A percentile compares a stretch with the other conserved stretches of the same genome.
phyloP scores from a whole-genome alignment of 257 asterid genomes.

The Solanum etuberosum region DNA sequence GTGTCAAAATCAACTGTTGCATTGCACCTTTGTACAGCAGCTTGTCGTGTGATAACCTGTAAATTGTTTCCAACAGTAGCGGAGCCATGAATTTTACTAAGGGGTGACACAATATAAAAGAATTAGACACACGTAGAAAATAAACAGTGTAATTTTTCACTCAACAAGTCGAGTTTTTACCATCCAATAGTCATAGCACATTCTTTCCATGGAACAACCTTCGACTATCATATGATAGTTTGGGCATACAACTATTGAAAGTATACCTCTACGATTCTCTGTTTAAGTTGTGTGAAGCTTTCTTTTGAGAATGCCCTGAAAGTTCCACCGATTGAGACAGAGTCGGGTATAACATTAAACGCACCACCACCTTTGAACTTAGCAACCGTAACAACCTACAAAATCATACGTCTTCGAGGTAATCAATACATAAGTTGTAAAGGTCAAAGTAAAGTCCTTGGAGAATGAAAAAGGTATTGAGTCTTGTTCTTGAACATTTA shows the following conservation, averaged over 20 bases:
- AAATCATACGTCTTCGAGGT: neutral
- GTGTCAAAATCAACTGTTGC: constrained; percentile 26
- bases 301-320: constrained; percentile 51
- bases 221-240: neutral
- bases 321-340: constrained; percentile 56
- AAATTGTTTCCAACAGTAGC: neutral
- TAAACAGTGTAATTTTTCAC: neutral
- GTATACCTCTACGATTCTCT: constrained; percentile 51
- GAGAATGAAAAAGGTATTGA: neutral
- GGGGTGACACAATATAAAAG: neutral
- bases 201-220: neutral
- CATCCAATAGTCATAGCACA: neutral
- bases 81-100: neutral
- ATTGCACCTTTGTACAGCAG: constrained; percentile 50
- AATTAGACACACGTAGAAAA: neutral
- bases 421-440: neutral
- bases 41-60: constrained; percentile 49
- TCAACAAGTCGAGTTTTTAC: neutral
- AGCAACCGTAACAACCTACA: constrained; percentile 48
- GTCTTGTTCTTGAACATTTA: neutral
- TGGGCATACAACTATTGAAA: neutral
- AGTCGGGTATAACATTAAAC: constrained; percentile 54
- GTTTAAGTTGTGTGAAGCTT: constrained; percentile 33
- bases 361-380: constrained; percentile 53
- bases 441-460: neutral